phyloP scores from a whole-genome alignment of 164 flowering plant genomes.

The Hamamelis virginiana region DNA sequence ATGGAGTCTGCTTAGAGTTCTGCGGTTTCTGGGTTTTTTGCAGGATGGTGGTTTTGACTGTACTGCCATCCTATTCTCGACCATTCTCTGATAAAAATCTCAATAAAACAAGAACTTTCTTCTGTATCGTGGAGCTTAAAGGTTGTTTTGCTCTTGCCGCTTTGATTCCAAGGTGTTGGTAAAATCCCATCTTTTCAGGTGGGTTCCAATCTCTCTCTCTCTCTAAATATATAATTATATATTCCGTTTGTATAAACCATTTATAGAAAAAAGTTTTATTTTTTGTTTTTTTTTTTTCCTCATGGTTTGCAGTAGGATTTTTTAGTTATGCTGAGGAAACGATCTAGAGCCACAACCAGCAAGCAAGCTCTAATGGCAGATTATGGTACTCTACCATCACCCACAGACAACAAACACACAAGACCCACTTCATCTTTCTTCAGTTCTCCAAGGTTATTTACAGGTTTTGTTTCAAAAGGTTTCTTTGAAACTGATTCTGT shows the following conservation, averaged over 20 bases:
- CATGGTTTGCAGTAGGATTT: constrained; percentile 10
- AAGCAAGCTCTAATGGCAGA: constrained; percentile 47
- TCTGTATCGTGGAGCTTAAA: constrained; percentile 6
- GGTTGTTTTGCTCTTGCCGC: constrained; percentile 1
- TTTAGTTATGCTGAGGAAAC: constrained; percentile 20
- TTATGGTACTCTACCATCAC: constrained; percentile 30
- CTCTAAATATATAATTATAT: too few species aligned
- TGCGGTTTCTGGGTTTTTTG: constrained; percentile 5
- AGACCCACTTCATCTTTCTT: constrained; percentile 48
- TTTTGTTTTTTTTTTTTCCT: neutral
- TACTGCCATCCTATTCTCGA: neutral
- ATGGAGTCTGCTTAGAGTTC: neutral
- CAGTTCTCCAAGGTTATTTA: constrained; percentile 55
- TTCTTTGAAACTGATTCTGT: constrained; percentile 48
- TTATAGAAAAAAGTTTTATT: neutral
- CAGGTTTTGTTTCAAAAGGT: constrained; percentile 40
- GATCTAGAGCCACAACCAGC: constrained; percentile 13
- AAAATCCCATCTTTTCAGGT: neutral
- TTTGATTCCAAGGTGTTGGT: constrained; percentile 3
- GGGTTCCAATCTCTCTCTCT: constrained; percentile 5
- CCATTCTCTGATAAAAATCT: neutral
- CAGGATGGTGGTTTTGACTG: constrained; percentile 9
- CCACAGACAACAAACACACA: constrained; percentile 27
- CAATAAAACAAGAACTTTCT: constrained; percentile 5
- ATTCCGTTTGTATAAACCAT: too few species aligned